phyloP scores from a whole-genome alignment of 163 green algal genomes.

The Volvox carteri region DNA sequence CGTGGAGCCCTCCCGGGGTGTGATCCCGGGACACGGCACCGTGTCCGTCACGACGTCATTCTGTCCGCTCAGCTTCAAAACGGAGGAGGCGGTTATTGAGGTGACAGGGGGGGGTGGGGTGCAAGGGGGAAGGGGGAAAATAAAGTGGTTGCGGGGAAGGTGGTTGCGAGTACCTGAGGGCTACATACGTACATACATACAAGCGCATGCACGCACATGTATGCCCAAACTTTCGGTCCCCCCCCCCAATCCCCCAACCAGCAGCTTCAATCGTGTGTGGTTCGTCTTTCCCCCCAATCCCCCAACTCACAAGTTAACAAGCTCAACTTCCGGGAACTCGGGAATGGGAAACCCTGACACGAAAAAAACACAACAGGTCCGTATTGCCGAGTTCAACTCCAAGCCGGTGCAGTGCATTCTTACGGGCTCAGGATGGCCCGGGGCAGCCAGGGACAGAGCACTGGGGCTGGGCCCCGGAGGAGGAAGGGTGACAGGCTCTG shows the following conservation, averaged over 20 bases:
- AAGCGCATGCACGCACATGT: too few relatives aligned
- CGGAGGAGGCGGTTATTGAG: conserved; percentile 70
- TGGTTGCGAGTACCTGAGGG: too few relatives aligned
- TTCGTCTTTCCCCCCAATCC: too few relatives aligned
- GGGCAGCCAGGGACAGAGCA: conserved; percentile 32
- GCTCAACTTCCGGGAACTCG: too few relatives aligned
- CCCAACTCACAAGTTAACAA: too few relatives aligned
- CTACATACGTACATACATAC: too few relatives aligned
- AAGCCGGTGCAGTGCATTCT: conserved; percentile 60
- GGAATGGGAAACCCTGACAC: too few relatives aligned
- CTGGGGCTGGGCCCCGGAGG: not conserved
- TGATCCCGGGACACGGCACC: conserved; percentile 69
- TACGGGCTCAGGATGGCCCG: conserved; percentile 61
- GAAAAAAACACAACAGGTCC: too few relatives aligned
- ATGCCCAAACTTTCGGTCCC: too few relatives aligned
- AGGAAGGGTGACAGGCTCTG: too few relatives aligned
- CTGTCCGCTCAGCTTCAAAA: conserved; percentile 62
- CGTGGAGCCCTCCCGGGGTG: conserved; percentile 56
- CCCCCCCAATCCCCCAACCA: too few relatives aligned
- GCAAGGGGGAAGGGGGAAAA: not conserved
- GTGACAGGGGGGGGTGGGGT: conserved; percentile 45
- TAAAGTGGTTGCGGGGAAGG: not conserved
- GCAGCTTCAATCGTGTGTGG: too few relatives aligned
- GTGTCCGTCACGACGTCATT: conserved; percentile 65
- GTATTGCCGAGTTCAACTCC: conserved; percentile 73